Percentiles rank a stretch among this genome's conserved stretches.
Conservation (phyloP, 2,329 filamentous ascomycete species). For the Colletotrichum ledebouriae region DNA sequence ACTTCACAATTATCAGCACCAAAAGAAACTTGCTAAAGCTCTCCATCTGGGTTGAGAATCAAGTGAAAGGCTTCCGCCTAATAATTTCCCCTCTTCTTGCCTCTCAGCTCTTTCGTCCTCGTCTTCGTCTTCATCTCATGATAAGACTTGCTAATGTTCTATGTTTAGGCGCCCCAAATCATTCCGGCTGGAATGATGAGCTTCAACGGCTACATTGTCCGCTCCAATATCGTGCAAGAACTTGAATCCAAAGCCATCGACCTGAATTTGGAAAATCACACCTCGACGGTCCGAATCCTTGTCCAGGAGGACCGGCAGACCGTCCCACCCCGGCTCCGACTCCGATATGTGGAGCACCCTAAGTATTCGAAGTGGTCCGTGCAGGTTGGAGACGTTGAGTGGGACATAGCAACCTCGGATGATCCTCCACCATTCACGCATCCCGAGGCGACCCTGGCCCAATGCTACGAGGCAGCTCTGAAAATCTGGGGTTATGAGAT, state of each 20-base stretch:
- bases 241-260: not conserved
- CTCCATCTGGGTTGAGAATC: no score
- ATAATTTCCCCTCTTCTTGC: no score
- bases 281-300: conserved; percentile 8
- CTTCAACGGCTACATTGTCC: conserved; percentile 4
- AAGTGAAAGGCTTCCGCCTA: no score
- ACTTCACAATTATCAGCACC: no score
- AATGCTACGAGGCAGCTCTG: conserved; percentile 27
- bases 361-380: conserved; percentile 25
- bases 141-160: not conserved
- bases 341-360: conserved; percentile 17
- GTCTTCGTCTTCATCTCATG: no score
- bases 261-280: not conserved
- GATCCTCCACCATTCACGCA: conserved; percentile 22
- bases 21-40: no score
- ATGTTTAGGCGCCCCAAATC: not conserved
- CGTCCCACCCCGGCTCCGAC: conserved; percentile 26
- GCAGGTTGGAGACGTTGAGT: conserved; percentile 2
- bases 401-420: conserved; percentile 11
- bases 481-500: conserved; percentile 2
- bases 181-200: not conserved
- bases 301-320: conserved; percentile 3
- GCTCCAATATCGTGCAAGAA: not conserved
- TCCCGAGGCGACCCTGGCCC: conserved; percentile 18
- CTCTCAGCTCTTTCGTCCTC: no score